phyloP scores from a whole-genome alignment of 352 stramenopile genomes.

The Phytophthora cajani region DNA sequence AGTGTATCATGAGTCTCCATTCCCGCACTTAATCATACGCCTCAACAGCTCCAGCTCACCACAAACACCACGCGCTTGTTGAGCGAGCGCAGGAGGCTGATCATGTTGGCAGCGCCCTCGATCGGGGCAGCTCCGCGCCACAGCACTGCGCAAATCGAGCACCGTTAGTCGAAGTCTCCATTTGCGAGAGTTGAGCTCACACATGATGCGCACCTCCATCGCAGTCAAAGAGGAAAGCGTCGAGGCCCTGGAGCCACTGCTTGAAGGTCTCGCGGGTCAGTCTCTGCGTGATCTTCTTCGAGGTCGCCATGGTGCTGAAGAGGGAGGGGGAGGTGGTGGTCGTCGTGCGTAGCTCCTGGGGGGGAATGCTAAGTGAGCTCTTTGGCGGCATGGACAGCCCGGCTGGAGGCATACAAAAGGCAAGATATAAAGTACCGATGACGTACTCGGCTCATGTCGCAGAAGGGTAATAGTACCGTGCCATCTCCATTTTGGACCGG shows the following conservation, averaged over 20 bases:
- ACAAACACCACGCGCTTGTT: constrained; percentile 88
- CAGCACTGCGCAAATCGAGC: constrained; percentile 43
- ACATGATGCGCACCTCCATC: constrained; percentile 62
- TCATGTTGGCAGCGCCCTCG: constrained; percentile 64
- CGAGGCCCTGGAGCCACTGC: constrained; percentile 68
- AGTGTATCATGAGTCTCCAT: constrained; percentile 10
- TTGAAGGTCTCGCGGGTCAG: constrained; percentile 50
- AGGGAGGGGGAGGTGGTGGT: constrained; percentile 2
- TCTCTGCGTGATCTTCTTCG: constrained; percentile 40
- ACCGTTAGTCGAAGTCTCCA: not conserved
- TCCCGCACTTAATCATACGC: not conserved
- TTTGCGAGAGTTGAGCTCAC: not conserved
- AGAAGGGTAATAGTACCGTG: constrained; percentile 11
- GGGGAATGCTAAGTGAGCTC: constrained; percentile 33
- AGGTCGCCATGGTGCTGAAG: constrained; percentile 28
- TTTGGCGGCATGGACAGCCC: constrained; percentile 11
- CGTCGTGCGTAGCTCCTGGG: constrained; percentile 13
- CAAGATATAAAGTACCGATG: constrained; percentile 6
- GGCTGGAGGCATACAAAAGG: constrained; percentile 19
- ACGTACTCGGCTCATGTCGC: constrained; percentile 23
- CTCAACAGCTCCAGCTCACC: constrained; percentile 33
- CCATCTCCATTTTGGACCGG: constrained; percentile 17
- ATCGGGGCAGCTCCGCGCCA: constrained; percentile 76
- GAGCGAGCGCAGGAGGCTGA: constrained; percentile 71
- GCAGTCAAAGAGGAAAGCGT: constrained; percentile 86